A percentile compares a stretch with the other conserved stretches of the same genome.
Evolutionary conservation across 345 rosid species (phyloP).

Genomic region (Gossypium turneri): DNA sequence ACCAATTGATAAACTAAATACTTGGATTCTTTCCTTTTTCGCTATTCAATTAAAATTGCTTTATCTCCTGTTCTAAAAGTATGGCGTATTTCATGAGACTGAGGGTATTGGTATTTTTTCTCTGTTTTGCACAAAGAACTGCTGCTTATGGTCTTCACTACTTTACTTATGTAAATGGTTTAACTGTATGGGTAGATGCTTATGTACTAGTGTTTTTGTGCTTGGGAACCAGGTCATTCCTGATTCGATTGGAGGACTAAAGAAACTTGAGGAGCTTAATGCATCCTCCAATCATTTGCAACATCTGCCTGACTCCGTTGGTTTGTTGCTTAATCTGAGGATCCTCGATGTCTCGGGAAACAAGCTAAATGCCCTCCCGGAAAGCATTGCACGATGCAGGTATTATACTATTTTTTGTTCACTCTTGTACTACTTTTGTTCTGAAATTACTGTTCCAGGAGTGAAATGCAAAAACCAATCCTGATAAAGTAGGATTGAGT

Average conservation of each 20-base stretch:
- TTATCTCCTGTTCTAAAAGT: background rate
- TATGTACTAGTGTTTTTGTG: background rate
- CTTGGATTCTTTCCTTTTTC: background rate
- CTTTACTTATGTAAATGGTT: background rate
- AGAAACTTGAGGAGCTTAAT: constrained; percentile 68
- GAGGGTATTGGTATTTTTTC: background rate
- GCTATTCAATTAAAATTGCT: background rate
- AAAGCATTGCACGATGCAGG: constrained; percentile 73
- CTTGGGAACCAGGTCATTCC: constrained; percentile 60
- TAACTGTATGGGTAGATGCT: background rate
- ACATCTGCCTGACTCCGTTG: constrained; percentile 75
- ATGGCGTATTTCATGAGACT: background rate
- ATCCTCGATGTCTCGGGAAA: constrained; percentile 62
- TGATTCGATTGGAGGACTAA: constrained; percentile 73
- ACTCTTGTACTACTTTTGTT: background rate
- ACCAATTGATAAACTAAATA: background rate
- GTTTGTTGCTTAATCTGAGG: constrained; percentile 59
- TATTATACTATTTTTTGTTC: constrained; percentile 8
- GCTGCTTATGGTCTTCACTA: background rate
- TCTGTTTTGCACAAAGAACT: background rate
- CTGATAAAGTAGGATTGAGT: background rate
- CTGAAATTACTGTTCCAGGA: background rate
- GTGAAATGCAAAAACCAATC: background rate
- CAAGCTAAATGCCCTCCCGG: constrained; percentile 76
- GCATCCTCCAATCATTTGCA: constrained; percentile 57